These are phyloP conservation scores for Lichina pygmaea DNA, from an alignment of 495 filamentous ascomycete species.

Conservation along the genomic window DNA sequence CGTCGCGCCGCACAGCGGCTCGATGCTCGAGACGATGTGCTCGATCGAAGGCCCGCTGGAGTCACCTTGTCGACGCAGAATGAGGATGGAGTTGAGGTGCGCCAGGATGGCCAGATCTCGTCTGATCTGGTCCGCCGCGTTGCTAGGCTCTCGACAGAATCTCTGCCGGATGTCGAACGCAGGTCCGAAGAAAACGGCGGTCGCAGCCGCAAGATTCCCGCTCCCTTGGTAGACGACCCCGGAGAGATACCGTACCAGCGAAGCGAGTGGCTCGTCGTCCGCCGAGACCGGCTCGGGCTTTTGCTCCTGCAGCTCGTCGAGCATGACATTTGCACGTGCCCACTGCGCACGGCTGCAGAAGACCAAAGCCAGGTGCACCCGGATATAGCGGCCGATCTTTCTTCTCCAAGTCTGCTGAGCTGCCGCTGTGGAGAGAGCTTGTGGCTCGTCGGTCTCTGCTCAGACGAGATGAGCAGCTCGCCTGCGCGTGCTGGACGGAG, in stretches of 20 bases:
- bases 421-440: not conserved
- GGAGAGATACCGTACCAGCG: constrained; percentile 33
- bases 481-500: no score
- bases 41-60: constrained; percentile 18
- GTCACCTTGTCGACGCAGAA: constrained; percentile 38
- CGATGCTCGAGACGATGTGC: constrained; percentile 32
- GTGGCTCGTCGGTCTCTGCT: not conserved
- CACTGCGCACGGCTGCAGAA: constrained; percentile 35
- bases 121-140: constrained; percentile 22
- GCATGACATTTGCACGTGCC: constrained; percentile 20
- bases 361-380: constrained; percentile 30
- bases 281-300: not conserved
- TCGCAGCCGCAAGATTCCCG: constrained; percentile 37
- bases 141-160: constrained; percentile 8
- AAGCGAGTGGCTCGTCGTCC: constrained; percentile 14
- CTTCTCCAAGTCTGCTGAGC: constrained; percentile 5
- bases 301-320: constrained; percentile 1
- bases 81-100: constrained; percentile 55
- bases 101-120: constrained; percentile 54
- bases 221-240: constrained; percentile 58
- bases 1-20: constrained; percentile 37
- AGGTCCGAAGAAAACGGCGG: constrained; percentile 33
- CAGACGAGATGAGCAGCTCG: no score
- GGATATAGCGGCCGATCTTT: constrained; percentile 25
- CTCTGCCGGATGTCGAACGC: constrained; percentile 22